These are phyloP conservation scores for Hysterangium stoloniferum DNA, from an alignment of 768 basidiomycete genomes.

Conservation along the genomic window DNA sequence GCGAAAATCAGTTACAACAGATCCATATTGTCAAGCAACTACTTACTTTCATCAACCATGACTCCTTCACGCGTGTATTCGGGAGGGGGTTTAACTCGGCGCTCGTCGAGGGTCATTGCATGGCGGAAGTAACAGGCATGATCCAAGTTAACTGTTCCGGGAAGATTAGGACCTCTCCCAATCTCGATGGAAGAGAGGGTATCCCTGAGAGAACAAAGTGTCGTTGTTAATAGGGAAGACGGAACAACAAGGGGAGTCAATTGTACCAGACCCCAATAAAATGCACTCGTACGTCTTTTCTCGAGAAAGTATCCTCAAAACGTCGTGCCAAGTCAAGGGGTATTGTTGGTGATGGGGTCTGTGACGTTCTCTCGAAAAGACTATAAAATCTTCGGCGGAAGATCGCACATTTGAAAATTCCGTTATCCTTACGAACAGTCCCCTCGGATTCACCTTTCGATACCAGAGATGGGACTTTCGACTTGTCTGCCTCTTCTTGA, in stretches of 20 bases:
- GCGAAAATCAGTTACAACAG: no score
- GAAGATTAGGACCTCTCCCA: constrained; percentile 24
- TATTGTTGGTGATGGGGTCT: no score
- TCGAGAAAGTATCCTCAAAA: constrained; percentile 32
- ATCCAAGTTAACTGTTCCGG: constrained; percentile 24
- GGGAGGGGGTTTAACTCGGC: constrained; percentile 40
- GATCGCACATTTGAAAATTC: no score
- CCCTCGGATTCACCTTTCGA: no score
- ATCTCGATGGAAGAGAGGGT: constrained; percentile 40
- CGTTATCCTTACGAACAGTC: no score
- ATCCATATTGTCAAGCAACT: no score
- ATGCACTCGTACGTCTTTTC: constrained; percentile 29
- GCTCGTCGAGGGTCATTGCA: constrained; percentile 40
- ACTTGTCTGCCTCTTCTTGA: no score
- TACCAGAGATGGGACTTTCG: no score
- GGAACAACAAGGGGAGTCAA: background rate
- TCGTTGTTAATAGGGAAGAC: no score
- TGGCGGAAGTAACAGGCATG: constrained; percentile 38
- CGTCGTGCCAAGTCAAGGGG: constrained; percentile 7
- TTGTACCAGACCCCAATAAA: constrained; percentile 39
- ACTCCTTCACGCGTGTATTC: constrained; percentile 28
- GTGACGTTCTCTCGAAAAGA: no score
- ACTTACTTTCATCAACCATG: background rate
- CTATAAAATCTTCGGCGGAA: no score
- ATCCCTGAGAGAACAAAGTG: constrained; percentile 26